Percentiles rank a stretch among this genome's conserved stretches.
These are phyloP conservation scores for Acephala macrosclerotiorum DNA, from an alignment of 2,329 filamentous ascomycete species.

Conservation along the genomic window DNA sequence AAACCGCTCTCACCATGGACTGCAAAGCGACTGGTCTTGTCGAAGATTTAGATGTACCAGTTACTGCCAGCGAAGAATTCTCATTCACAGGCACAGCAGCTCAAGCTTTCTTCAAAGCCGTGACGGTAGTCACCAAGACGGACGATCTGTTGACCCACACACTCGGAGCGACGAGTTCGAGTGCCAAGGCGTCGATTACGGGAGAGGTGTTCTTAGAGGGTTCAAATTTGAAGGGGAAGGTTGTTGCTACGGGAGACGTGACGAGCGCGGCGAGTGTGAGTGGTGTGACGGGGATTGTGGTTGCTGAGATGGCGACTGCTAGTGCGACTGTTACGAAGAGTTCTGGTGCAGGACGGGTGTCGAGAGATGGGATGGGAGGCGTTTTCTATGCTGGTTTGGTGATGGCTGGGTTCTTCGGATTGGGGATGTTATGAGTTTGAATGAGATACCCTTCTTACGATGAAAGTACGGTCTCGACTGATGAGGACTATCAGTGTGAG, in stretches of 20 bases:
- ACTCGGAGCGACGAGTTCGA: conserved; percentile 9
- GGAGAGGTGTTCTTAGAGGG: not conserved
- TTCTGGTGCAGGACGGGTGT: not conserved
- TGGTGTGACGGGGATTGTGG: not conserved
- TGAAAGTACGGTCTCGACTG: no score
- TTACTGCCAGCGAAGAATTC: conserved; percentile 15
- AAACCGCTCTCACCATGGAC: conserved; percentile 19
- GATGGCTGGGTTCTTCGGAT: not conserved
- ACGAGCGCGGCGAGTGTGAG: not conserved
- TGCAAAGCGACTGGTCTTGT: conserved; percentile 24
- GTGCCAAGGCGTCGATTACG: conserved; percentile 4
- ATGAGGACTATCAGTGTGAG: no score
- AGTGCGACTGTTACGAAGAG: not conserved
- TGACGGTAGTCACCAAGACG: conserved; percentile 22
- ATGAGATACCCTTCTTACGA: no score
- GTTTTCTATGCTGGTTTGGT: not conserved
- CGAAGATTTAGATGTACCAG: conserved; percentile 1
- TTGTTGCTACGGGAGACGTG: not conserved
- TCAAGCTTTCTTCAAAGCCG: conserved; percentile 23
- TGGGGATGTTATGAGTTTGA: not conserved
- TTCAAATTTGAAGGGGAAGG: not conserved
- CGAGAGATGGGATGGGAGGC: not conserved
- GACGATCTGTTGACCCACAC: conserved; percentile 26
- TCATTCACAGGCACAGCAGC: conserved; percentile 22
- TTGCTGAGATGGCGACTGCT: not conserved